Base-by-base conservation (phyloP, 495 filamentous ascomycete genomes). In the Hypomontagnella submonticulosa region DNA sequence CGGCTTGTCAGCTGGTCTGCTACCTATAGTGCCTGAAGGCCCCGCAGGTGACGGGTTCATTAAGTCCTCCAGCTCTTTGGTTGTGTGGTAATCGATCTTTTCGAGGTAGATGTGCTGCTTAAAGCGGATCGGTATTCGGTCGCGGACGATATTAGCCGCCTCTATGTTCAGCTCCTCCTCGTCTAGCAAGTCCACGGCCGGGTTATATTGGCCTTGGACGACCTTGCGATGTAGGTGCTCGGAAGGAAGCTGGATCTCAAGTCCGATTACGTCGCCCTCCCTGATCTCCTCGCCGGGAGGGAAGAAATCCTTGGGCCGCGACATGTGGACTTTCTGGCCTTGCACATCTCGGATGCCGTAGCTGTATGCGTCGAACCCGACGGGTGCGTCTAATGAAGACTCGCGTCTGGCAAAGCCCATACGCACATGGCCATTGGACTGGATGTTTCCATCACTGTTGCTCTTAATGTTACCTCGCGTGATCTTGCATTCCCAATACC, bases 361-460 rank as follows among this genome's bases (percentile, higher is more conserved):
- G 44, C 92, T 95, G 75, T 98, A 98, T 33, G 91, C 93, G 74
- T 99, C 95, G 67, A 93, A 97, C 0, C 96, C 96, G 10, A 97
- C 92, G 8, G 96, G 95, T 11, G 91, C 91, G 68, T 98, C 96
- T 2, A 97, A 80, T 13, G 92, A 91, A 8, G 93, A 92, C 69
- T 99, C 96, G 32, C 94, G 83, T 53, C 96, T 80, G 0, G 95
- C 93, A 76, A 92, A 97, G 1, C 96, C 96, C 52, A 98, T 82
- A 10, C 96, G 87, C 8, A 97, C 89, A 75, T 99, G 93, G 32
- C 90, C 92, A 43, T 81, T 76, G 18, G 80, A 76, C 46, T 76
- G 76, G 20, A 71, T 60, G 16, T 73, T 77, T 11, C 79, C 70
- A 32, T 76, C 80, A 1, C 71, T 61, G 37, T 77, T 77, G 13